Conservation (phyloP, 1,284 basidiomycete species). For the Fomes fomentarius region DNA sequence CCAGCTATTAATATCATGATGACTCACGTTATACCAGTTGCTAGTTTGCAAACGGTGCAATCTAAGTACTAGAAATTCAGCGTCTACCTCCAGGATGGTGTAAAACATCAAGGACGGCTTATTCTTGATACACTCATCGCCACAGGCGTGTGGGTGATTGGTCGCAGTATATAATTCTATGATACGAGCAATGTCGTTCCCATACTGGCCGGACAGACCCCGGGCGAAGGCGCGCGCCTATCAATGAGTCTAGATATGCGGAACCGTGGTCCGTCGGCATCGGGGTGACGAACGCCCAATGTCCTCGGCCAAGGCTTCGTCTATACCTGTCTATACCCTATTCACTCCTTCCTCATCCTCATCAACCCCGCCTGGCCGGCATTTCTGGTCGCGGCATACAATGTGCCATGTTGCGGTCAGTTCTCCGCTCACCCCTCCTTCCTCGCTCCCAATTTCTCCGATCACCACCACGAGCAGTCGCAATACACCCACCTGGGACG, state of each 20-base stretch:
- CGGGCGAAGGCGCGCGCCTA: not conserved
- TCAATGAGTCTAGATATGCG: not conserved
- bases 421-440: conserved; percentile 16
- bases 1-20: too few species aligned
- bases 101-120: too few species aligned
- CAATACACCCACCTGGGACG: not conserved
- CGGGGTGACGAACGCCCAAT: conserved; percentile 9
- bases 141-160: too few species aligned
- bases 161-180: too few species aligned
- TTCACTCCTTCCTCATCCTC: not conserved
- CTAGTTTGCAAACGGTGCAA: too few species aligned
- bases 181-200: too few species aligned
- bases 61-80: too few species aligned
- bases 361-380: not conserved
- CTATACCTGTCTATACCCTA: not conserved
- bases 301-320: not conserved
- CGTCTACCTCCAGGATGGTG: too few species aligned
- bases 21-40: too few species aligned
- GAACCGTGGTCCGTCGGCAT: conserved; percentile 6
- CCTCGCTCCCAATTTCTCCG: conserved; percentile 1
- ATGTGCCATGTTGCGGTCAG: conserved; percentile 35
- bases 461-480: not conserved
- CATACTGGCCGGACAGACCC: conserved; percentile 11
- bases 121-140: too few species aligned
- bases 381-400: conserved; percentile 15